Evolutionary conservation across 2,329 filamentous ascomycete genomes (phyloP).

Genomic region (Sporothrix dimorphospora): DNA sequence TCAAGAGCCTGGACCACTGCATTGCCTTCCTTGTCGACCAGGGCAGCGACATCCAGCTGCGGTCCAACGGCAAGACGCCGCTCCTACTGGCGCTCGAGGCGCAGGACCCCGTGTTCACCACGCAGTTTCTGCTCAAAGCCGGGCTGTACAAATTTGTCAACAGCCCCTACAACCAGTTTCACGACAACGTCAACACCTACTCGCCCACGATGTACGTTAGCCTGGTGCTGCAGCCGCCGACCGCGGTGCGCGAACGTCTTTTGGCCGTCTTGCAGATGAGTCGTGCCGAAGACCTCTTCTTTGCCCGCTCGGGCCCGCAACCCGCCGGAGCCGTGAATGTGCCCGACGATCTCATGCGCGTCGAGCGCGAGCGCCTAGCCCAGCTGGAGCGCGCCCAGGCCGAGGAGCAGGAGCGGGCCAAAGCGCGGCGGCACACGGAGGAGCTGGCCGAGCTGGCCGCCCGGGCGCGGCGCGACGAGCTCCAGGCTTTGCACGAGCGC

Average conservation of each 20-base stretch:
- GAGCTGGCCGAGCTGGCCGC: slow-evolving; percentile 54
- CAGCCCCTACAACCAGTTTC: slow-evolving; percentile 60
- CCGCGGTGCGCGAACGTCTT: slow-evolving; percentile 48
- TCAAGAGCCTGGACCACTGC: slow-evolving; percentile 60
- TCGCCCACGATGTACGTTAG: slow-evolving; percentile 66
- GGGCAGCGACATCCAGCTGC: slow-evolving; percentile 60
- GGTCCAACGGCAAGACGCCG: slow-evolving; percentile 60
- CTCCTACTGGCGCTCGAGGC: slow-evolving; percentile 64
- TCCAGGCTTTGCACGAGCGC: slow-evolving; percentile 49
- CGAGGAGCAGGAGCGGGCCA: slow-evolving; percentile 54
- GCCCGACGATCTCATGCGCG: slow-evolving; percentile 52
- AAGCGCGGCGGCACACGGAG: slow-evolving; percentile 52
- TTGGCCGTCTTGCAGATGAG: slow-evolving; percentile 55
- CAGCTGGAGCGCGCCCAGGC: slow-evolving; percentile 50
- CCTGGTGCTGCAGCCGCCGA: slow-evolving; percentile 47
- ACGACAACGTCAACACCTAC: slow-evolving; percentile 58
- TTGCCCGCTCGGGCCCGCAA: slow-evolving; percentile 57
- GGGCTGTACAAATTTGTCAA: slow-evolving; percentile 69
- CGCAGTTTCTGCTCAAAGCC: slow-evolving; percentile 62
- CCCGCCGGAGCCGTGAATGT: slow-evolving; percentile 57
- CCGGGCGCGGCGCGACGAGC: slow-evolving; percentile 52
- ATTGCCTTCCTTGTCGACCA: slow-evolving; percentile 60
- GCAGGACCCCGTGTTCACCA: slow-evolving; percentile 56
- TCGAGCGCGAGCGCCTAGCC: slow-evolving; percentile 55
- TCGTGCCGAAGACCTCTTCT: slow-evolving; percentile 57